Base-by-base conservation (phyloP, 768 basidiomycete species). In the Boletus vinaceobasis region DNA sequence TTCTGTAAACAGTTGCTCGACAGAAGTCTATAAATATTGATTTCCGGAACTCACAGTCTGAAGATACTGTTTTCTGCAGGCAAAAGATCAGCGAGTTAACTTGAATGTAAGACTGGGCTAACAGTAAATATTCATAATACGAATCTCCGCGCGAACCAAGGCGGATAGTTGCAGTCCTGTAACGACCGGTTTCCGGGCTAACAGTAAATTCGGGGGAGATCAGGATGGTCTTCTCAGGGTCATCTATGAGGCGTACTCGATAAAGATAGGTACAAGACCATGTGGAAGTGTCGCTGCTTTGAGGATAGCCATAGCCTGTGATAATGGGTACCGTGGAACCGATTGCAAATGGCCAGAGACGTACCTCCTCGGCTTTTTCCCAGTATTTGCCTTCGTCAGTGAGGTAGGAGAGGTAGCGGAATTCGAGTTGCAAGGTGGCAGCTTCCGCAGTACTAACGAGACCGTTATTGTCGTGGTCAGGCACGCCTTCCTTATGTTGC, bases 101-200 rank as follows among this genome's bases (percentile, higher is more conserved):
- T 7, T 27, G 19, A 26, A 8, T 17, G 48, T 31, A 15, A 40
- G 46, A 48, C 14, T 26, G 44, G 10, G 70, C 82, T 74, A 57
- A 90, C 88, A 94, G 65, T 15, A 93, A 72, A 65, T 95, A 93
- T 69, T 96, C 95, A 66, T 97, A 98, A 73, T 86, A 98, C 3
- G 91, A 93, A 69, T 98, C 95, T 31, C 88, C 95, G 40, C 93
- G 80, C 33, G 93, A 93, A 27, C 95, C 95, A 21, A 98, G 80
- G 13, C 94, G 85, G 58, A 98, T 89, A 17, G 88, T 81, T 13
- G 88, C 85, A 26, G 82, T 72, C 19, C 84, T 70, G 58, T 84
- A 87, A 50, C 70, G 74, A 19, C 86, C 85, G 42, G 66, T 73
- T 31, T 72, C 51, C 0, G 81, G 76, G 27, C 86, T 86, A 56